Evolutionary conservation across 352 stramenopile genomes (phyloP).

Genomic region (Discostella stelligera): DNA sequence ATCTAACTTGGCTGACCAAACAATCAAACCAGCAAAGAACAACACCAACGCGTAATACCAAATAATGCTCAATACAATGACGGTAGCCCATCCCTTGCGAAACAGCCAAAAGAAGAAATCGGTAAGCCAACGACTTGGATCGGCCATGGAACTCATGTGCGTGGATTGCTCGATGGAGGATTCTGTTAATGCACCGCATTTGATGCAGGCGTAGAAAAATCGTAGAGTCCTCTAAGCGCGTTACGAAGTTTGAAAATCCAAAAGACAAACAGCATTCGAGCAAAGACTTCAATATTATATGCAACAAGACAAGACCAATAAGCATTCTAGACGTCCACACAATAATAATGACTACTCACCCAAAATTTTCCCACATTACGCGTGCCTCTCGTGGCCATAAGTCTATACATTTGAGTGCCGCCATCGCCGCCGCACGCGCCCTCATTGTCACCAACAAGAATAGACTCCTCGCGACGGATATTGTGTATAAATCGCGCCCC

Average conservation of each 20-base stretch:
- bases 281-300: too few relatives aligned
- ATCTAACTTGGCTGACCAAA: constrained; percentile 29
- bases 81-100: constrained; percentile 30
- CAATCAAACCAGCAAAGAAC: constrained; percentile 35
- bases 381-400: constrained; percentile 13
- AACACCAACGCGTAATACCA: constrained; percentile 34
- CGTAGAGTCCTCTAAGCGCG: constrained; percentile 1
- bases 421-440: background rate
- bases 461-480: background rate
- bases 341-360: constrained; percentile 14
- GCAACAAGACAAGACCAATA: too few relatives aligned
- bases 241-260: background rate
- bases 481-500: background rate
- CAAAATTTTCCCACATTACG: constrained; percentile 15
- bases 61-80: constrained; percentile 26
- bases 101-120: constrained; percentile 49
- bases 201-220: constrained; percentile 24
- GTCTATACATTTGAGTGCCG: constrained; percentile 30
- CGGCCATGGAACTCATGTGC: background rate
- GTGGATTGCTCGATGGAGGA: constrained; percentile 19
- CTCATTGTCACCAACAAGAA: background rate
- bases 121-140: constrained; percentile 37
- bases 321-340: too few relatives aligned
- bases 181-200: constrained; percentile 30
- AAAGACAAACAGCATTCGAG: too few relatives aligned